These are phyloP conservation scores for Jamesozyma piceae DNA, from an alignment of 805 yeast species.

Conservation along the genomic window DNA sequence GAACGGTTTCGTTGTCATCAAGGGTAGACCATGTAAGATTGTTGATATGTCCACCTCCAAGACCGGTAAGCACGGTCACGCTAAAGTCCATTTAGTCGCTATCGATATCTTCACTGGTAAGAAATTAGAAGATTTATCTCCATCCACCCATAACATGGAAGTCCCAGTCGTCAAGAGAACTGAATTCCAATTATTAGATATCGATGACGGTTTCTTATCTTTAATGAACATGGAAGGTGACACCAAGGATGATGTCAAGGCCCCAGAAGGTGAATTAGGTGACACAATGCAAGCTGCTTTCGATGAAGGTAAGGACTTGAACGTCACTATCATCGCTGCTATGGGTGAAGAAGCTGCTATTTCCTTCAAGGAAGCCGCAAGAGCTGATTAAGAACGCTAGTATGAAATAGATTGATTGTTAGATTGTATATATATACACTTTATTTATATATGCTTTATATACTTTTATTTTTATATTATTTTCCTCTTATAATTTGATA, in stretches of 20 bases:
- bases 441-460: too few species aligned
- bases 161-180: constrained; percentile 95
- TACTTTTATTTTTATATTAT: too few species aligned
- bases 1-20: constrained; percentile 98
- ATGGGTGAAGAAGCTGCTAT: constrained; percentile 99
- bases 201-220: constrained; percentile 95
- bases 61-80: constrained; percentile 99
- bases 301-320: constrained; percentile 96
- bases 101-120: constrained; percentile 97
- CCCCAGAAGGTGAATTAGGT: constrained; percentile 98
- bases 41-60: constrained; percentile 99
- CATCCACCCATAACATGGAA: constrained; percentile 99
- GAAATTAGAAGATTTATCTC: constrained; percentile 99
- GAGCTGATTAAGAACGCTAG: not conserved
- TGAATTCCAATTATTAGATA: constrained; percentile 94
- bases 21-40: constrained; percentile 99
- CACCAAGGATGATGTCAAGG: constrained; percentile 97
- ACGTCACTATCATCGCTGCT: constrained; percentile 93
- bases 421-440: too few species aligned
- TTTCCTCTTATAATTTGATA: not conserved
- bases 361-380: constrained; percentile 97
- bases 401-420: too few species aligned
- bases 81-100: constrained; percentile 99
- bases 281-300: constrained; percentile 83
- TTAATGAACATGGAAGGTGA: constrained; percentile 96